Evolutionary conservation across 371 early-diverging fungal genomes (phyloP), one percentile per base, ranked within the genome.

Genomic region (Dichotomocladium elegans): DNA sequence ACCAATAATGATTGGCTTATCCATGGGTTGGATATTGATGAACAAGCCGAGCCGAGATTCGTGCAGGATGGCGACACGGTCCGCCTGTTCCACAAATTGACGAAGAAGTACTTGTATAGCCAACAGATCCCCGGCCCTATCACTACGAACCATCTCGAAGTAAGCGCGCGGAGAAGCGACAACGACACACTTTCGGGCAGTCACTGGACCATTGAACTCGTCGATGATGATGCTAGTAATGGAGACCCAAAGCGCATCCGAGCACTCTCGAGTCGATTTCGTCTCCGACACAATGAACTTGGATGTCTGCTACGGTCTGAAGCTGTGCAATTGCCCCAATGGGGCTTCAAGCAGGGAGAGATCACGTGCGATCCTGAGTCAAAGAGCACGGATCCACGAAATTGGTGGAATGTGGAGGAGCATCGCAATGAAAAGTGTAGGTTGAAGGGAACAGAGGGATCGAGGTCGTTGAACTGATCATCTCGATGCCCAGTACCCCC

Each of bases 301-400:
- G 87, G 88, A 12, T 98, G 98, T 60, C 81, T 91, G 31, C 69
- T 99, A 44, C 70, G 80, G 10, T 80, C 90, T 3, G 77, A 85
- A 26, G 83, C 83, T 34, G 83, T 81, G 10, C 80, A 79, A 15
- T 80, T 98, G 41, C 99, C 99, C 6, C 83, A 91, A 54, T 99
- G 99, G 99, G 99, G 99, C 3, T 96, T 93, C 79, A 86, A 86
- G 52, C 99, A 99, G 69, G 78, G 86, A 10, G 99, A 99, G 59
- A 92, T 99, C 0, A 70, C 79, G 2, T 99, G 99, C 71, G 87
- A 90, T 52, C 71, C 84, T 40, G 73, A 82, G 26, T 70, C 81
- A 42, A 68, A 77, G 15, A 70, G 83, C 17, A 55, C 63, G 8
- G 73, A 77, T 46, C 67, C 79, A 19, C 62, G 70, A 45, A 79